phyloP scores from a whole-genome alignment of 495 filamentous ascomycete species.

The Penicillium verhagenii region DNA sequence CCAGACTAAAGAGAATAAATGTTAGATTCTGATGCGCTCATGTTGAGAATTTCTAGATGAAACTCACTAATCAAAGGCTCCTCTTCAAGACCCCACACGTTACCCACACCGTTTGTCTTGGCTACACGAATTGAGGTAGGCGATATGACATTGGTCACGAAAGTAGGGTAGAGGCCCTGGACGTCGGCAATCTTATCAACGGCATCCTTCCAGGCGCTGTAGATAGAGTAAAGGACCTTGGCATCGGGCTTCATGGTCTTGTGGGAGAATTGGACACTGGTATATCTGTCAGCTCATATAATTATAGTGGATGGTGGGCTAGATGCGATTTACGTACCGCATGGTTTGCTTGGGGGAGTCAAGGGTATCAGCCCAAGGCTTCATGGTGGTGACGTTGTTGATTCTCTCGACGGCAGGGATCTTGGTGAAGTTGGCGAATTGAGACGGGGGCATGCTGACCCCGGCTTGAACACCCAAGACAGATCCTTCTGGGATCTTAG shows the following conservation, averaged over 20 bases:
- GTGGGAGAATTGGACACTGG: constrained; percentile 25
- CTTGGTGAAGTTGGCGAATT: constrained; percentile 28
- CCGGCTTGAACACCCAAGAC: constrained; percentile 31
- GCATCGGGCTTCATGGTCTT: constrained; percentile 25
- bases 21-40: neutral
- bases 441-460: constrained; percentile 22
- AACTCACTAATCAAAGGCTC: constrained; percentile 26
- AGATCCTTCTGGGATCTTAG: constrained; percentile 9
- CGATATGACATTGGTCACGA: constrained; percentile 24
- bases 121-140: constrained; percentile 14
- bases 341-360: constrained; percentile 33
- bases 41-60: neutral
- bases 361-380: constrained; percentile 13
- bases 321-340: constrained; percentile 11
- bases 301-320: neutral
- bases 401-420: constrained; percentile 17
- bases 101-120: constrained; percentile 29
- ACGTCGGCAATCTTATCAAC: constrained; percentile 27
- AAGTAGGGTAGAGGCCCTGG: constrained; percentile 27
- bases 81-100: constrained; percentile 39
- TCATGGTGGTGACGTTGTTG: constrained; percentile 25
- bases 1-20: constrained; percentile 18
- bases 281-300: neutral
- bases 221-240: constrained; percentile 17
- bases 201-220: constrained; percentile 26